Evolutionary conservation across 495 filamentous ascomycete genomes (phyloP).

Genomic region (Bacidia gigantensis): DNA sequence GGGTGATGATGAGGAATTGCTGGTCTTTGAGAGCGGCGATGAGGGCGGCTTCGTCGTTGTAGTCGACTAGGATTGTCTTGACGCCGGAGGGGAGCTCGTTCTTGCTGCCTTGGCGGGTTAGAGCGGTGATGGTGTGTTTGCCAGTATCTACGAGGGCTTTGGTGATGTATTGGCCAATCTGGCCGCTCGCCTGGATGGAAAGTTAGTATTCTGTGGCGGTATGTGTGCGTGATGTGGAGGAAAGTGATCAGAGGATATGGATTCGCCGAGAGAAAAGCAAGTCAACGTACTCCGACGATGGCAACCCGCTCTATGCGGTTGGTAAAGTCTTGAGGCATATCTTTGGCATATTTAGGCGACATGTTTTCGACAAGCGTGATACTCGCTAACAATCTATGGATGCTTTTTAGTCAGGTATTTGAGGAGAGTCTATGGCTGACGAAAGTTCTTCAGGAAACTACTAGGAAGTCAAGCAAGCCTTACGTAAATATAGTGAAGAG

Average conservation of each 20-base stretch:
- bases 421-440: too few species aligned
- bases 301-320: slow-evolving; percentile 35
- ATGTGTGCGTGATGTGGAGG: neutral
- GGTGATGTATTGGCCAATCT: slow-evolving; percentile 31
- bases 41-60: slow-evolving; percentile 25
- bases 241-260: too few species aligned
- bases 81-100: slow-evolving; percentile 27
- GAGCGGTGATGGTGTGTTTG: slow-evolving; percentile 41
- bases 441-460: too few species aligned
- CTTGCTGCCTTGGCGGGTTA: slow-evolving; percentile 35
- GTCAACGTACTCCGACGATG: slow-evolving; percentile 37
- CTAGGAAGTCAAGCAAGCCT: too few species aligned
- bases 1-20: slow-evolving; percentile 39
- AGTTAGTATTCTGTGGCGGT: too few species aligned
- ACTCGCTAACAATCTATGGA: too few species aligned
- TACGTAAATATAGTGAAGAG: too few species aligned
- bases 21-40: slow-evolving; percentile 33
- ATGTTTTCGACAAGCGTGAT: too few species aligned
- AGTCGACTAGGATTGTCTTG: slow-evolving; percentile 30
- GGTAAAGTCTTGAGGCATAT: neutral
- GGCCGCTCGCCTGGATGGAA: slow-evolving; percentile 33
- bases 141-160: slow-evolving; percentile 32
- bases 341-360: neutral
- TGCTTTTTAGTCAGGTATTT: too few species aligned
- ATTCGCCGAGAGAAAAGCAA: too few species aligned